Conservation (phyloP, 768 basidiomycete species). For the Dictyophora rubrovolvata region DNA sequence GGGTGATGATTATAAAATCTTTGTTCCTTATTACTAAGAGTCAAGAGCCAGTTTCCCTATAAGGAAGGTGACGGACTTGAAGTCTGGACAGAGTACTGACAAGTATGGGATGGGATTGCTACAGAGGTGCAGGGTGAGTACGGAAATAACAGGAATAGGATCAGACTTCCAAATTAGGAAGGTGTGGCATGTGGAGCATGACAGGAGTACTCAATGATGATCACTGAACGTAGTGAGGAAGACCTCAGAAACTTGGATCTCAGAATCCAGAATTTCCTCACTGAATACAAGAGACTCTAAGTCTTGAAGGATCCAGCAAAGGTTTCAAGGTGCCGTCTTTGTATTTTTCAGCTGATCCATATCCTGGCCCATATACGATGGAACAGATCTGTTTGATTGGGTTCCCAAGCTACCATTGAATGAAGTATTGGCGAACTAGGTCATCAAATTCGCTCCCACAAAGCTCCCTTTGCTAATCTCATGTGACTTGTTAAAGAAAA, state of each 20-base stretch:
- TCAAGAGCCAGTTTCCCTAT: too few relatives aligned
- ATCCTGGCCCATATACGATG: conserved; percentile 24
- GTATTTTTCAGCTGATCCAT: conserved; percentile 26
- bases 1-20: too few relatives aligned
- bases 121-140: too few relatives aligned
- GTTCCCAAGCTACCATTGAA: conserved; percentile 7
- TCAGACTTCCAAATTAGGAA: too few relatives aligned
- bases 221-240: conserved; percentile 10
- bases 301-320: conserved; percentile 19
- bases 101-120: too few relatives aligned
- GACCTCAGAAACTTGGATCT: conserved; percentile 16
- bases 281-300: conserved; percentile 20
- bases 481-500: conserved; percentile 18
- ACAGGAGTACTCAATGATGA: conserved; percentile 25
- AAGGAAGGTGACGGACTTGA: too few relatives aligned
- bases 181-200: too few relatives aligned
- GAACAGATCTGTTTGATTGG: conserved; percentile 25
- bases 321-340: conserved; percentile 18
- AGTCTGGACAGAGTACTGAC: too few relatives aligned
- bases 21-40: too few relatives aligned
- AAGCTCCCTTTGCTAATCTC: conserved; percentile 23
- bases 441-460: conserved; percentile 15
- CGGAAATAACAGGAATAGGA: too few relatives aligned
- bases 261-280: conserved; percentile 19
- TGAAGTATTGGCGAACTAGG: too few relatives aligned